Evolutionary conservation across 2,329 filamentous ascomycete species (phyloP), one percentile per base, ranked within the genome.

Genomic region (Mycosphaerella arachidis): DNA sequence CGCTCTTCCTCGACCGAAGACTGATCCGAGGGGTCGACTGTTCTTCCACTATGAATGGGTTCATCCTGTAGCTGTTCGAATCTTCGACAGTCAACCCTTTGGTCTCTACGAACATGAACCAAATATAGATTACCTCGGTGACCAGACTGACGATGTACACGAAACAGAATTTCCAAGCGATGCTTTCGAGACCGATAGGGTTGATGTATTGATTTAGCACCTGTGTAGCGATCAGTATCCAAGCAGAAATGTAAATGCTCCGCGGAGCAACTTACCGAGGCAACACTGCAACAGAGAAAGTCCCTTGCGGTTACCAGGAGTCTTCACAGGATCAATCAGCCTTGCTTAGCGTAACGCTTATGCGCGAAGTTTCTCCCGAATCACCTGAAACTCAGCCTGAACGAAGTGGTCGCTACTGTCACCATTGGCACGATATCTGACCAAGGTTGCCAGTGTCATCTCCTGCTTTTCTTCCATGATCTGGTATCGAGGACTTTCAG

Each of bases 321-420:
- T 64, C 10, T 50, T 54, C 33, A 66, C 48, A 68, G 64, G 8
- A 51, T 59, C 4, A 37, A 52, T 1, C 82, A 33, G 31, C 31
- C 31, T 33, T 33, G 31, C 31, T 33, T 79, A 16, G 51, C 53
- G 61, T 86, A 81, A 56, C 81, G 73, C 67, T 86, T 83, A 0
- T 83, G 65, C 18, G 20, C 52, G 48, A 24, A 59, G 51, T 6
- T 52, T 45, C n/a, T 56, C 53, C 20, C 53, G 51, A 13, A 89
- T 89, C 74, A 89, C 86, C 48, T 80, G 81, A 71, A 80, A 87
- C 71, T 89, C 84, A 69, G 86, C 86, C 67, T 86, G 83, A 7
- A 89, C 86, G 1, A 84, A 83, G 2, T 82, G 71, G 67, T 87
- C 82, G 69, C 82, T 77, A 56, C 69, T 71, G 67, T 86, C 78